Conservation (phyloP, 2,329 filamentous ascomycete species). For the Talaromyces piceae region DNA sequence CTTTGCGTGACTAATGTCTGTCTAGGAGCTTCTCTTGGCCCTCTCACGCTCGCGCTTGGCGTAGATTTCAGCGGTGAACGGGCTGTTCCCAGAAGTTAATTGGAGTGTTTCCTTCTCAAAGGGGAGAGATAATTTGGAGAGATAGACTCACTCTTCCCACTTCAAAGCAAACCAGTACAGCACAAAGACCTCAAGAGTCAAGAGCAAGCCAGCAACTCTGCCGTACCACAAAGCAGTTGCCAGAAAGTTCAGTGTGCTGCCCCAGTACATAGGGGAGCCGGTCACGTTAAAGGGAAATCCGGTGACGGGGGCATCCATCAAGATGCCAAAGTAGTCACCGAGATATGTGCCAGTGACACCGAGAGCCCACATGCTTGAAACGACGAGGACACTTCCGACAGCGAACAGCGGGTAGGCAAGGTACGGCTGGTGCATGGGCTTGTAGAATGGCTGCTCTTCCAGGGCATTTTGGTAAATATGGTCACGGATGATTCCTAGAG, state of each 20-base stretch:
- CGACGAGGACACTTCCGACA: conserved; percentile 72
- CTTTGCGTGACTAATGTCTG: background rate
- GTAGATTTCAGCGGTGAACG: conserved; percentile 90
- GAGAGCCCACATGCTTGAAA: conserved; percentile 84
- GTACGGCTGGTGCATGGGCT: conserved; percentile 58
- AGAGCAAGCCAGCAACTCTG: conserved; percentile 74
- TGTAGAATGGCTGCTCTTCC: conserved; percentile 65
- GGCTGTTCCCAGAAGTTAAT: conserved; percentile 35
- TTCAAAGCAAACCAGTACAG: conserved; percentile 74
- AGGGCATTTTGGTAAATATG: conserved; percentile 80
- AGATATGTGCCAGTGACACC: conserved; percentile 94
- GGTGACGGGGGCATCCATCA: conserved; percentile 92
- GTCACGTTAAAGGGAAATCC: conserved; percentile 94
- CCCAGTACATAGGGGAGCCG: conserved; percentile 92
- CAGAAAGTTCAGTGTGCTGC: conserved; percentile 84
- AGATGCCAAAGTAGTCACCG: conserved; percentile 96
- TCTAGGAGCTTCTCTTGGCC: conserved; percentile 29
- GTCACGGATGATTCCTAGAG: conserved; percentile 81
- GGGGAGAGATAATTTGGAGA: conserved; percentile 1
- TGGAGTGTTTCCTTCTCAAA: background rate
- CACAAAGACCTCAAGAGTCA: conserved; percentile 66
- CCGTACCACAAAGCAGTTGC: conserved; percentile 78
- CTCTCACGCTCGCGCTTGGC: conserved; percentile 54
- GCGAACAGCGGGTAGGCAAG: conserved; percentile 65
- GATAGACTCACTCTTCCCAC: conserved; percentile 64